Conservation (phyloP, 1,284 basidiomycete genomes). For the Pisolithus thermaeus region DNA sequence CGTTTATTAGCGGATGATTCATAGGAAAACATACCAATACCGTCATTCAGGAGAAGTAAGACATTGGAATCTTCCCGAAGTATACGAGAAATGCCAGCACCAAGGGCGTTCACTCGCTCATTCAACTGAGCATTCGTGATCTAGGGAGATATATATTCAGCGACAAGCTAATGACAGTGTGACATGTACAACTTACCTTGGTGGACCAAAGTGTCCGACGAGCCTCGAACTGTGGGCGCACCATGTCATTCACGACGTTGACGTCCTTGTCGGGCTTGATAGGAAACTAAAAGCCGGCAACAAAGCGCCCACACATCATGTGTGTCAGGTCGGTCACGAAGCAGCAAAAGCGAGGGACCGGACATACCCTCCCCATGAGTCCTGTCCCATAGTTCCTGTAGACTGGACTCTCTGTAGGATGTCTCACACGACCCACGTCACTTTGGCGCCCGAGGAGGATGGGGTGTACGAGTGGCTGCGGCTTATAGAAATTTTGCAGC, state of each 20-base stretch:
- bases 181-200: conserved; percentile 40
- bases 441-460: conserved; percentile 78
- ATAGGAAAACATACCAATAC: conserved; percentile 47
- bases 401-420: conserved; percentile 68
- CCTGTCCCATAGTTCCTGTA: conserved; percentile 82
- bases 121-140: conserved; percentile 63
- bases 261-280: conserved; percentile 64
- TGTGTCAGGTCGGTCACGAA: background rate
- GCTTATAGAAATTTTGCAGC: conserved; percentile 68
- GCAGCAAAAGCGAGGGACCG: background rate
- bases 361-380: conserved; percentile 64
- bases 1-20: background rate
- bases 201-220: conserved; percentile 72
- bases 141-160: conserved; percentile 31
- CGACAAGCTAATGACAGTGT: background rate
- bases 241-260: conserved; percentile 57
- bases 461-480: conserved; percentile 76
- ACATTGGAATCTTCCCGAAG: conserved; percentile 61
- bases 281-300: conserved; percentile 52
- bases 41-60: conserved; percentile 66
- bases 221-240: conserved; percentile 59
- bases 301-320: background rate
- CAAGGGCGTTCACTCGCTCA: conserved; percentile 61
- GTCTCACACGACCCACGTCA: conserved; percentile 72
- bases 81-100: conserved; percentile 61